Conservation (phyloP, 2,329 filamentous ascomycete species). For the Aspergillus sp. region DNA sequence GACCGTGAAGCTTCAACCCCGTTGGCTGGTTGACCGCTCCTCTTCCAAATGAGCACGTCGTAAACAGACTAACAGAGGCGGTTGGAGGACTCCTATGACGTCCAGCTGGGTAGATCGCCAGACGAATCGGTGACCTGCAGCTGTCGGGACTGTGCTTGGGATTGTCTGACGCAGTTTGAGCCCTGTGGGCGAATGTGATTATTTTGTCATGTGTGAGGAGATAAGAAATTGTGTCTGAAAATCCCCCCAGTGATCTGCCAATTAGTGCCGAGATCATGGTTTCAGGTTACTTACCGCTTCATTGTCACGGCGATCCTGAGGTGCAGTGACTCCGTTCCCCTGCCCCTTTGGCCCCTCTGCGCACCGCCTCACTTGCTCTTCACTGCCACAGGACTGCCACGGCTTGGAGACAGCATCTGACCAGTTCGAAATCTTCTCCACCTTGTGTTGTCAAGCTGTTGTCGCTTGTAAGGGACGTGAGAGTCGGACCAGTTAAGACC, state of each 20-base stretch:
- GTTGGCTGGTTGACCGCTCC: background rate
- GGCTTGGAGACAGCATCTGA: background rate
- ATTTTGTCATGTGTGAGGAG: slow-evolving; percentile 4
- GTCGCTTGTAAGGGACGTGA: background rate
- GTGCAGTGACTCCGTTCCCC: background rate
- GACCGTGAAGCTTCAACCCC: background rate
- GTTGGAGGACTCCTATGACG: background rate
- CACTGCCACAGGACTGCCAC: slow-evolving; percentile 28
- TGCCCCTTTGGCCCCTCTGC: slow-evolving; percentile 17
- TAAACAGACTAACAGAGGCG: background rate
- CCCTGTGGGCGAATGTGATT: background rate
- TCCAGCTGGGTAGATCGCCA: background rate
- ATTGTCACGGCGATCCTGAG: slow-evolving; percentile 23
- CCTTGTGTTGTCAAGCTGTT: background rate
- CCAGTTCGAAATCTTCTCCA: background rate
- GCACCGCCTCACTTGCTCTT: slow-evolving; percentile 29
- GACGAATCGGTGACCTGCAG: background rate
- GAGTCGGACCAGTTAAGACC: background rate
- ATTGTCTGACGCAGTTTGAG: background rate
- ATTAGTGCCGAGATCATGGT: slow-evolving; percentile 20
- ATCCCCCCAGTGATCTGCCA: slow-evolving; percentile 17
- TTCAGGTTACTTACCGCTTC: slow-evolving; percentile 20
- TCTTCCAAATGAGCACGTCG: background rate
- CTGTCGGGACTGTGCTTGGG: background rate
- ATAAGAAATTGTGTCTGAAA: slow-evolving; percentile 7